Base-by-base conservation (phyloP, 345 rosid genomes). In the Carallia pectinifolia region DNA sequence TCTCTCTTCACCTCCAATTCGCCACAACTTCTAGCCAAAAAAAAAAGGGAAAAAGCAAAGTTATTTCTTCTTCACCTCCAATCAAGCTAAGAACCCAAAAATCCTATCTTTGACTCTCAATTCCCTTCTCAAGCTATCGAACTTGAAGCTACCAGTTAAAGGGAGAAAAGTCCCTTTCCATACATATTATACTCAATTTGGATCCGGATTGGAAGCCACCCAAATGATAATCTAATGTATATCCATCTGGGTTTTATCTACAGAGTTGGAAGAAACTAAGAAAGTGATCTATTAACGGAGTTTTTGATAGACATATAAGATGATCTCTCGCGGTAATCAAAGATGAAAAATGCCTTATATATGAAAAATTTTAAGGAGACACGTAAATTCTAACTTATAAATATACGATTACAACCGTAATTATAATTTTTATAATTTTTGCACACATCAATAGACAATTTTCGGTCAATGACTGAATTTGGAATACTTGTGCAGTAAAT, bases 61-160 rank as follows among this genome's bases (percentile, higher is more conserved):
- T 44, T 36, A 6, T 23, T 23, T 23, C 67, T 27, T 23, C 23
- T 50, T 66, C 55, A 50, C 60, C 19, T 53, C 44, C 48, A 66
- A 36, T 7, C 58, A 50, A 65, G n/a, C 69, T 39, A 66, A 33
- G 69, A 53, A 53, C 38, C 23, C 18, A 29, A 38, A 66, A 34
- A 33, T 65, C 55, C 31, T 52, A 30, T 50, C 68, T 29, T 65
- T 65, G 29, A 56, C 60, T 56, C 23, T 13, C 29, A 56, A 56
- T 16, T 50, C 58, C 55, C 23, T 48, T 27, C 5, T 34, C n/a
- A 19, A 34, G 56, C 58, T 7, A 48, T 50, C 68, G 31, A 65
- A 50, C 33, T 23, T 8, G 6, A 56, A 27, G 60, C 33, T 5
- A 56, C 60, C 33, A 44, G 50, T 44, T 44, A 12, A 44, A 13